These are phyloP conservation scores for Xylona heveae DNA, from an alignment of 495 filamentous ascomycete genomes.

Conservation along the genomic window DNA sequence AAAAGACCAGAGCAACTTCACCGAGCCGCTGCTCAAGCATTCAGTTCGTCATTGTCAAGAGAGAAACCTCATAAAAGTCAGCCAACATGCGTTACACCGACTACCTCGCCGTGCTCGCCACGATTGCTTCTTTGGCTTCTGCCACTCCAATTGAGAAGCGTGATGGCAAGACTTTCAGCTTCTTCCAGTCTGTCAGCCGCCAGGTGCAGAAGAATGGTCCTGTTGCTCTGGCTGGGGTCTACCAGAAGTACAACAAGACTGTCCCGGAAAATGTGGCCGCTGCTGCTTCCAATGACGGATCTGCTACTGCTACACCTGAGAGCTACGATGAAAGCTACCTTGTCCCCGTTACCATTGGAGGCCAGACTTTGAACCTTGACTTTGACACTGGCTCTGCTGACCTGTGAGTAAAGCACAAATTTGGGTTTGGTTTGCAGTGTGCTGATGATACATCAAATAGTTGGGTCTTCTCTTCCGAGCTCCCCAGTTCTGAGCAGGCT, in stretches of 20 bases:
- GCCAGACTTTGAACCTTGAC: constrained; percentile 39
- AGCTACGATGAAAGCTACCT: constrained; percentile 41
- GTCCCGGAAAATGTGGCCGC: constrained; percentile 21
- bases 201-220: constrained; percentile 10
- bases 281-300: constrained; percentile 23
- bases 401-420: constrained; percentile 30
- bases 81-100: too few relatives aligned
- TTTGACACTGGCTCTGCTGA: constrained; percentile 62
- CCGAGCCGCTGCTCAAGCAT: too few relatives aligned
- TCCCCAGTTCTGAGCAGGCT: constrained; percentile 21
- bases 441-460: constrained; percentile 9
- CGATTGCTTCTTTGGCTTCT: too few relatives aligned
- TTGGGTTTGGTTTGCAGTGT: constrained; percentile 6
- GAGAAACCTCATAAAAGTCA: too few relatives aligned
- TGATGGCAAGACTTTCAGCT: too few relatives aligned
- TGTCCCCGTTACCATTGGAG: constrained; percentile 42
- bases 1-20: too few relatives aligned
- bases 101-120: too few relatives aligned
- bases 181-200: too few relatives aligned
- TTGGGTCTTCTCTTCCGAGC: constrained; percentile 31
- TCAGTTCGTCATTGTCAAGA: too few relatives aligned
- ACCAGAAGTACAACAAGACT: constrained; percentile 16
- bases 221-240: constrained; percentile 4
- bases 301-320: constrained; percentile 30
- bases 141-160: too few relatives aligned